Evolutionary conservation across 2,329 filamentous ascomycete genomes (phyloP).

Genomic region (Volutella citrinella): DNA sequence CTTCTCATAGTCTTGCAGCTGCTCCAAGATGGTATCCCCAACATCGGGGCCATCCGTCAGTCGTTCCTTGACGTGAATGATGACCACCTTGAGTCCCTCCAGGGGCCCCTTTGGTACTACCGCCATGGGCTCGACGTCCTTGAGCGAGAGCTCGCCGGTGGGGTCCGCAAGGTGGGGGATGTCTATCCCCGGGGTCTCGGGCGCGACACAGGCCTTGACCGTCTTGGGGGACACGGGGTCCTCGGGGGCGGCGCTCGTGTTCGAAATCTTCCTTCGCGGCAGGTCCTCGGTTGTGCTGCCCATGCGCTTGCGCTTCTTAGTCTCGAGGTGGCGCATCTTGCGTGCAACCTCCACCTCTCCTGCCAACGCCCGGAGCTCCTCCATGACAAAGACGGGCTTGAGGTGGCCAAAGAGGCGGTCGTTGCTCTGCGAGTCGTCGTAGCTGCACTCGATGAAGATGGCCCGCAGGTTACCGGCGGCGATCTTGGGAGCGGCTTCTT

Average conservation of each 20-base stretch:
- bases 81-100: slow-evolving; percentile 71
- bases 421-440: slow-evolving; percentile 75
- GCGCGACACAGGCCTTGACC: slow-evolving; percentile 25
- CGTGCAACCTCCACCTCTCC: slow-evolving; percentile 61
- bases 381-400: slow-evolving; percentile 75
- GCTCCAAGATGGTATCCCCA: slow-evolving; percentile 63
- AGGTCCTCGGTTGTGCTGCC: slow-evolving; percentile 23
- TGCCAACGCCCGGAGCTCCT: slow-evolving; percentile 73
- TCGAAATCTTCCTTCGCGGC: slow-evolving; percentile 18
- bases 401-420: slow-evolving; percentile 85
- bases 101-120: slow-evolving; percentile 48
- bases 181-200: slow-evolving; percentile 21
- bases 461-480: slow-evolving; percentile 67
- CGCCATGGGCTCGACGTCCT: slow-evolving; percentile 31
- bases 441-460: slow-evolving; percentile 96
- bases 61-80: slow-evolving; percentile 93
- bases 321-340: slow-evolving; percentile 31
- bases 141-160: slow-evolving; percentile 43
- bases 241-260: slow-evolving; percentile 29
- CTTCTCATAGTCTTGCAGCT: slow-evolving; percentile 66
- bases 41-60: slow-evolving; percentile 67
- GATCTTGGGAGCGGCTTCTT: slow-evolving; percentile 83
- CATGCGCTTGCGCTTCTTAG: slow-evolving; percentile 65
- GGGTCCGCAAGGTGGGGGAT: slow-evolving; percentile 47
- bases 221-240: slow-evolving; percentile 53